Conservation (phyloP, 768 basidiomycete species). For the Fistulinella prunicolor region DNA sequence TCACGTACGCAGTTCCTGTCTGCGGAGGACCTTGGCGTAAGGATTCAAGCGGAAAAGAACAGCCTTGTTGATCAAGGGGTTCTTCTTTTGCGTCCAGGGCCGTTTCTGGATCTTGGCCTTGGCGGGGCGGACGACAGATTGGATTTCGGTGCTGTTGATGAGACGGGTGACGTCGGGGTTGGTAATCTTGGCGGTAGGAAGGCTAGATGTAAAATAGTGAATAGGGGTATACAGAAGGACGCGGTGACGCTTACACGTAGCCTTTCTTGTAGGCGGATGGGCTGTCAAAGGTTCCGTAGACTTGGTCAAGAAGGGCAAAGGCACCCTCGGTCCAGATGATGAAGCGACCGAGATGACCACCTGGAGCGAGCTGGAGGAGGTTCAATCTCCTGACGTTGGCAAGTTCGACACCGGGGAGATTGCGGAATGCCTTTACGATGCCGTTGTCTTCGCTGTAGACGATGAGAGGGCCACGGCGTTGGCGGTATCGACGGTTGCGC, state of each 20-base stretch:
- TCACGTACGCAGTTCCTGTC: constrained; percentile 81
- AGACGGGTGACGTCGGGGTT: constrained; percentile 96
- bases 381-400: constrained; percentile 93
- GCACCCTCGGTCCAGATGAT: constrained; percentile 99
- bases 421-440: constrained; percentile 97
- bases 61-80: constrained; percentile 91
- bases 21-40: constrained; percentile 91
- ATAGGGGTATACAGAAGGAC: background rate
- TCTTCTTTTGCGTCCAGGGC: constrained; percentile 99
- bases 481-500: constrained; percentile 94
- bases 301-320: constrained; percentile 87
- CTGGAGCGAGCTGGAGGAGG: constrained; percentile 97
- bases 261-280: constrained; percentile 84
- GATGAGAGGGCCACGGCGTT: constrained; percentile 94
- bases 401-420: constrained; percentile 96
- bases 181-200: constrained; percentile 94
- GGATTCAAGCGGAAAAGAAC: constrained; percentile 98
- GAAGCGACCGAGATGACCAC: constrained; percentile 98
- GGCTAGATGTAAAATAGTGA: constrained; percentile 39
- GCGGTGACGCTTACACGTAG: constrained; percentile 58
- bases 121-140: constrained; percentile 91
- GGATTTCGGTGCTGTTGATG: constrained; percentile 98
- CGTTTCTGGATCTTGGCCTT: constrained; percentile 84
- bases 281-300: constrained; percentile 95
- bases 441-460: constrained; percentile 98